These are phyloP conservation scores for Ocimum tenuiflorum DNA, from an alignment of 257 asterid genomes.

Conservation along the genomic window DNA sequence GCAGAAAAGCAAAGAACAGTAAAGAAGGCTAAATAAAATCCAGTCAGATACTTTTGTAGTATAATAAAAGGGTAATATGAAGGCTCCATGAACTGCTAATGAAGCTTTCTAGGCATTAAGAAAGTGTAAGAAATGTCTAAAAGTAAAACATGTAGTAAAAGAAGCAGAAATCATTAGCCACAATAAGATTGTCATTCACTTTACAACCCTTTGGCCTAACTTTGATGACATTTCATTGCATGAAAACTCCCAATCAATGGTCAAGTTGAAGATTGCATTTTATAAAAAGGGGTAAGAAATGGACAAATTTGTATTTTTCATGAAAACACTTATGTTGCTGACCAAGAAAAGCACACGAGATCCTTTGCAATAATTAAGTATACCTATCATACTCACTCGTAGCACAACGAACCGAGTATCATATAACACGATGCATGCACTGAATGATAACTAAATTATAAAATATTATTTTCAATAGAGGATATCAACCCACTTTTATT, in stretches of 20 bases:
- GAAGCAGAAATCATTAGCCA: constrained; percentile 52
- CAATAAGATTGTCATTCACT: constrained; percentile 28
- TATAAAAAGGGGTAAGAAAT: constrained; percentile 52
- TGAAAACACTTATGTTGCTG: constrained; percentile 56
- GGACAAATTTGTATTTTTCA: constrained; percentile 31
- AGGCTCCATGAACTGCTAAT: constrained; percentile 25
- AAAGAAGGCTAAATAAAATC: constrained; percentile 19
- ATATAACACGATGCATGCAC: not conserved
- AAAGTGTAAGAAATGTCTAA: constrained; percentile 27
- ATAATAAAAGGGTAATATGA: constrained; percentile 24
- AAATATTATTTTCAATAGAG: not conserved
- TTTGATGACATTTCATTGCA: too few relatives aligned
- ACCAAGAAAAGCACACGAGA: constrained; percentile 46
- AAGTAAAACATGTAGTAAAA: constrained; percentile 43
- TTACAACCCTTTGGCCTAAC: constrained; percentile 29
- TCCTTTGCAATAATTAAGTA: not conserved
- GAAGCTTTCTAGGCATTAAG: constrained; percentile 40
- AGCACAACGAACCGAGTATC: not conserved
- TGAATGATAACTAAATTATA: not conserved
- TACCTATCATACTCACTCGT: not conserved
- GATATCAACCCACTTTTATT: constrained; percentile 30
- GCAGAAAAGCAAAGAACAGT: constrained; percentile 12
- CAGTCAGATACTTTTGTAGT: constrained; percentile 20
- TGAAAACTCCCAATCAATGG: constrained; percentile 50
- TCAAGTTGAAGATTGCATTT: constrained; percentile 38